These are phyloP conservation scores for Alternaria gaisen DNA, from an alignment of 2,329 filamentous ascomycete species.

Conservation along the genomic window DNA sequence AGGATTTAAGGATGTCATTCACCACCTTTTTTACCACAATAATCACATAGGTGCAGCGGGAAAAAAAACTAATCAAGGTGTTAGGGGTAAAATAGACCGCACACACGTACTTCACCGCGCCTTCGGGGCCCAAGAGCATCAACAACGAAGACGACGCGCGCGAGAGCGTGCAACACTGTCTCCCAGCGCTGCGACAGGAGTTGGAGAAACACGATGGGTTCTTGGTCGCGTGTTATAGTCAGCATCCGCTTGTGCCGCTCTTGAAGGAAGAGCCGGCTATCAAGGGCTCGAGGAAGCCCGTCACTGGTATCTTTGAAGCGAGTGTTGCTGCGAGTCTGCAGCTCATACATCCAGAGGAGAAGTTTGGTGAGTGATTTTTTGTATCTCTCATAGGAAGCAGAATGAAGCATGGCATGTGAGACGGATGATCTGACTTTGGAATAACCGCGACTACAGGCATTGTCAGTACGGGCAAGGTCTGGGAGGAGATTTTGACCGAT, in stretches of 20 bases:
- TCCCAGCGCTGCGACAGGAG: conserved; percentile 61
- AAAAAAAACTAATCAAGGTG: no score
- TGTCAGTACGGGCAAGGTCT: conserved; percentile 84
- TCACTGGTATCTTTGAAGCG: conserved; percentile 89
- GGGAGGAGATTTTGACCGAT: conserved; percentile 75
- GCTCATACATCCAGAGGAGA: conserved; percentile 58
- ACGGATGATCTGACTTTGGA: no score
- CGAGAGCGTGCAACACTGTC: conserved; percentile 69
- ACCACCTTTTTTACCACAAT: conserved; percentile 26
- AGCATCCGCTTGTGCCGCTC: conserved; percentile 76
- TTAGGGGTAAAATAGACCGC: conserved; percentile 44
- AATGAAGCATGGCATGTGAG: no score
- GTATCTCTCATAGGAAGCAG: no score
- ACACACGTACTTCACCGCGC: conserved; percentile 72
- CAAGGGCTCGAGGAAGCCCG: conserved; percentile 58
- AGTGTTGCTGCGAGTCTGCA: conserved; percentile 73
- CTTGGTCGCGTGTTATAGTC: conserved; percentile 87
- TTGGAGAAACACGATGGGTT: conserved; percentile 73
- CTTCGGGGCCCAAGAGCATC: conserved; percentile 76
- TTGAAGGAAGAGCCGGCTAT: conserved; percentile 60
- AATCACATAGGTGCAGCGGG: no score
- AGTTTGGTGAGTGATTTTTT: conserved; percentile 69
- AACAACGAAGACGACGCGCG: conserved; percentile 75
- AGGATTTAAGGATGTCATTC: conserved; percentile 54
- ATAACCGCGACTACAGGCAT: conserved; percentile 56